Conservation (phyloP, 1,284 basidiomycete species). For the Takashimella tepidaria region DNA sequence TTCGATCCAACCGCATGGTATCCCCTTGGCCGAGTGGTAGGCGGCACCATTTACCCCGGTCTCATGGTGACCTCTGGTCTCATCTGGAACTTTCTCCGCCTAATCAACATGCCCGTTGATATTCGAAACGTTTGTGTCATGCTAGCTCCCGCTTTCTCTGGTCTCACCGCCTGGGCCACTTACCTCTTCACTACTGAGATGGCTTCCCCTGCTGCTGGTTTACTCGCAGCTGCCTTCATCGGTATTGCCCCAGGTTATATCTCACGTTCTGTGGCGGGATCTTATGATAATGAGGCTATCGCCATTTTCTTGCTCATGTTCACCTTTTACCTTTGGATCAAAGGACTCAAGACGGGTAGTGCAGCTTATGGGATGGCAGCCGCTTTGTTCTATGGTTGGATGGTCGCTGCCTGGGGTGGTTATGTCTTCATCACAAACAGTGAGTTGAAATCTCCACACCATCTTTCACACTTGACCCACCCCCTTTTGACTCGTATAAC, state of each 20-base stretch:
- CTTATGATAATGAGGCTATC: constrained; percentile 99
- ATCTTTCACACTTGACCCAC: not conserved
- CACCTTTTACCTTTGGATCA: constrained; percentile 97
- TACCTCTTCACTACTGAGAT: constrained; percentile 94
- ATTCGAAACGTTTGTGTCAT: constrained; percentile 97
- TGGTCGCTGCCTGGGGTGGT: constrained; percentile 99
- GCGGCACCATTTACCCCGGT: constrained; percentile 96
- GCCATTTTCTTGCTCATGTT: constrained; percentile 99
- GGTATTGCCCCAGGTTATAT: constrained; percentile 96
- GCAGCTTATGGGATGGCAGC: constrained; percentile 85
- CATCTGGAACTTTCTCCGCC: constrained; percentile 86
- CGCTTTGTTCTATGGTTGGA: constrained; percentile 98
- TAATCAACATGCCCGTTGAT: constrained; percentile 90
- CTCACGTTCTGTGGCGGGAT: constrained; percentile 96
- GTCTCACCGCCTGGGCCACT: constrained; percentile 94
- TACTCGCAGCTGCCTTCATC: constrained; percentile 97
- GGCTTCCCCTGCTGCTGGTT: constrained; percentile 87
- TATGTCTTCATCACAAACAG: constrained; percentile 99
- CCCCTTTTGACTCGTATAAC: no score
- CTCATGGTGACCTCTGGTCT: constrained; percentile 96
- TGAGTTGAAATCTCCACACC: constrained; percentile 12
- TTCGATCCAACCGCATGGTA: constrained; percentile 99
- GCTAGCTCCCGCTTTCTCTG: constrained; percentile 93
- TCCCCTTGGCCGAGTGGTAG: constrained; percentile 94
- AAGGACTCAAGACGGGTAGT: constrained; percentile 88